Base-by-base conservation (phyloP, 2,329 filamentous ascomycete genomes). In the Talaromyces sp. region DNA sequence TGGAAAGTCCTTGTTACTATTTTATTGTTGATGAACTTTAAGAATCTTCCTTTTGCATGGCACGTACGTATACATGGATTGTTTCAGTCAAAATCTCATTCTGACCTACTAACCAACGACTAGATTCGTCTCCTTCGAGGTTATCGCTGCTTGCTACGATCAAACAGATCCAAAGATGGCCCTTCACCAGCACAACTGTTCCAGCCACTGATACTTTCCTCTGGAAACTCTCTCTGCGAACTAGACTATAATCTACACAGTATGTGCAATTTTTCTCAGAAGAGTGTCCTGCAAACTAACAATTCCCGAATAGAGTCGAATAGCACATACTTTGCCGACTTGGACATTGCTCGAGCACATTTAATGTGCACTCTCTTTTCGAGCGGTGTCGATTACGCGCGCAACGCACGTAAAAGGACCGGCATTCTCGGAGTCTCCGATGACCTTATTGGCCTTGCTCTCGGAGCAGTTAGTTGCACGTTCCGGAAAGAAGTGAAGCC, bases 271-370 rank as follows among this genome's bases (percentile, higher is more conserved):
- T 55, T 27, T 7, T 9, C n/a, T 24, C 8, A 21, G 31, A 26
- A 31, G 1, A 31, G 10, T 27, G 24, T 5, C 17, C 50, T 1
- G n/a, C 5, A 19, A 31, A 12, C 1, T 26, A 29, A 54, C 14
- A n/a, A 14, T 12, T 12, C 9, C 9, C 19, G 8, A 10, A 29
- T 14, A 63, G 62, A 84, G 66, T 79, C 75, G 48, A 85, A 85
- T 69, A 77, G 72, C 56, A 84, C 82, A 7, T 84, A 83, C 69
- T 84, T 85, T 68, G 71, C 76, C 63, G 82, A 85, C 65, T 76
- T 83, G 60, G 82, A 85, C 67, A 76, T 82, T 48, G 75, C 77
- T 3, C 78, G 81, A 27, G 80, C 79, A 2, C 75, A 81, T 50
- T 72, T 79, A n/a, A 75, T 82, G 55, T 76, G 75, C 27, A 60